phyloP scores from a whole-genome alignment of 1,139 yeast species.

The Blastobotrys elegans region DNA sequence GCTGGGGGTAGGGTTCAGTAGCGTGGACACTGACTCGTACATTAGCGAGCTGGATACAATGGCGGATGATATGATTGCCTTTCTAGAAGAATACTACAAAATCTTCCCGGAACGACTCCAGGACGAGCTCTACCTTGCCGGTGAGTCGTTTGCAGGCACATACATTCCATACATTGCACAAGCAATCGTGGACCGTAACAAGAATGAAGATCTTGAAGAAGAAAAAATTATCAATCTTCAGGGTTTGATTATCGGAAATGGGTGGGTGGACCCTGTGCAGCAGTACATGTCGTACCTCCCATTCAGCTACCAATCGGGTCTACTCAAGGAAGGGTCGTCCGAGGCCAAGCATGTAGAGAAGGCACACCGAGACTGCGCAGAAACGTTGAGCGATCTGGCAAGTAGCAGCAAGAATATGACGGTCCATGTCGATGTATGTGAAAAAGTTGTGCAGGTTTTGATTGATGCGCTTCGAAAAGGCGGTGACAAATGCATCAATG shows the following conservation, averaged over 20 bases:
- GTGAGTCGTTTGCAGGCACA: conserved; percentile 97
- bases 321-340: conserved; percentile 40
- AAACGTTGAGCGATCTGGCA: conserved; percentile 30
- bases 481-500: conserved; percentile 55
- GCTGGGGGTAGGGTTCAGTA: conserved; percentile 87
- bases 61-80: conserved; percentile 56
- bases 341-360: conserved; percentile 32
- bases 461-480: conserved; percentile 19
- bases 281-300: conserved; percentile 84
- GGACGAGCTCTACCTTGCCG: conserved; percentile 74
- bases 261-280: conserved; percentile 89
- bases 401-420: conserved; percentile 22
- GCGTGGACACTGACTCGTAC: conserved; percentile 43
- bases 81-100: conserved; percentile 61
- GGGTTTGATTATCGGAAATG: conserved; percentile 85
- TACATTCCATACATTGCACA: conserved; percentile 85
- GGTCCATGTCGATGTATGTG: conserved; percentile 30
- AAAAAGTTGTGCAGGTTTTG: conserved; percentile 22
- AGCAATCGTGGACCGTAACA: conserved; percentile 50
- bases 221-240: conserved; percentile 42
- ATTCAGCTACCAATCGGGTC: conserved; percentile 54
- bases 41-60: conserved; percentile 53
- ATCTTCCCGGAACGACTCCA: conserved; percentile 67
- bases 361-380: conserved; percentile 30
- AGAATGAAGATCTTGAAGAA: too few species aligned